These are phyloP conservation scores for Entomortierella beljakovae DNA, from an alignment of 192 early-diverging fungal species.

Conservation along the genomic window DNA sequence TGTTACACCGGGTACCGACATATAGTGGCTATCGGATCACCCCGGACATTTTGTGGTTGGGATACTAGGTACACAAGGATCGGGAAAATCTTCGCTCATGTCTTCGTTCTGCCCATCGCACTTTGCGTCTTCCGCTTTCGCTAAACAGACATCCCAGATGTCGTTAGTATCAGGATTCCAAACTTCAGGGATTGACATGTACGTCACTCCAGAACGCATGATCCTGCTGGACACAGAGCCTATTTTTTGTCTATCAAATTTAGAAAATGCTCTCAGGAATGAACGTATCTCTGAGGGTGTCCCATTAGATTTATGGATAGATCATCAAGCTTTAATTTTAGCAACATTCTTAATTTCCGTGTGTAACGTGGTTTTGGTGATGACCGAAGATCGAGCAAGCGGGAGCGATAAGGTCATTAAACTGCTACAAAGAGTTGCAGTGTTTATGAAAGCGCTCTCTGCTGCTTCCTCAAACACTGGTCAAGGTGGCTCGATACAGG, in stretches of 20 bases:
- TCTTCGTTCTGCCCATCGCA: slow-evolving; percentile 62
- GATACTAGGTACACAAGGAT: slow-evolving; percentile 71
- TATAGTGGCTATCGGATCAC: slow-evolving; percentile 63
- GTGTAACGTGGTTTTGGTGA: slow-evolving; percentile 74
- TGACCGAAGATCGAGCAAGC: slow-evolving; percentile 51
- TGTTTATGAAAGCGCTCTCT: slow-evolving; percentile 47
- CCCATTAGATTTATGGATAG: slow-evolving; percentile 57
- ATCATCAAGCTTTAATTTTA: slow-evolving; percentile 60
- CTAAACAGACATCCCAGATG: slow-evolving; percentile 48
- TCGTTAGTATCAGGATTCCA: slow-evolving; percentile 55
- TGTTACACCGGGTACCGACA: too few relatives aligned
- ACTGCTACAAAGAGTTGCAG: slow-evolving; percentile 30
- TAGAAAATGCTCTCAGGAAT: slow-evolving; percentile 56
- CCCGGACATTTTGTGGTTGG: slow-evolving; percentile 78
- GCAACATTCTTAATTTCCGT: slow-evolving; percentile 70
- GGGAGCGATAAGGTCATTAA: slow-evolving; percentile 20
- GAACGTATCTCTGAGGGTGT: slow-evolving; percentile 49
- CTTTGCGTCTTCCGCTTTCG: slow-evolving; percentile 40
- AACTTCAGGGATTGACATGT: slow-evolving; percentile 71
- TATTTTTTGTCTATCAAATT: slow-evolving; percentile 57
- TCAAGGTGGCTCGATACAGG: background rate
- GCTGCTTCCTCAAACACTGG: slow-evolving; percentile 10
- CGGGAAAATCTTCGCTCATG: slow-evolving; percentile 72
- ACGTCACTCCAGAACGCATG: slow-evolving; percentile 71
- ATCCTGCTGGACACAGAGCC: slow-evolving; percentile 74